Conservation (phyloP, 1,284 basidiomycete genomes). For the Heterobasidion occidentale region DNA sequence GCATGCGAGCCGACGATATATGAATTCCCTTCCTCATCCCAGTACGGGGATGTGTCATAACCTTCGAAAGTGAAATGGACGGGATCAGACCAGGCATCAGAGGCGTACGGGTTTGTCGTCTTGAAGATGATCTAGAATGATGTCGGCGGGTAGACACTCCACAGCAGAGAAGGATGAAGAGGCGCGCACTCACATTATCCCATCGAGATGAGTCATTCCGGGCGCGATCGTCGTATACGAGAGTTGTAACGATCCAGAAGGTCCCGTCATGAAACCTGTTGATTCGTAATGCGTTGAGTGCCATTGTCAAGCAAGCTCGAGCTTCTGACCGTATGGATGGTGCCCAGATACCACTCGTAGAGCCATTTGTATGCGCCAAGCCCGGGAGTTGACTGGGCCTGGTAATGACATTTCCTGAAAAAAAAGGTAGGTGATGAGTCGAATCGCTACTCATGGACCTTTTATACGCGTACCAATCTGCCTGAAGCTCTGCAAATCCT, state of each 20-base stretch:
- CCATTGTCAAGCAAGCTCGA: neutral
- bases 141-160: neutral
- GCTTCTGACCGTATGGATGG: slow-evolving; percentile 7
- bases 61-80: slow-evolving; percentile 26
- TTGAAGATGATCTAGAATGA: slow-evolving; percentile 24
- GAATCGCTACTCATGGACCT: neutral
- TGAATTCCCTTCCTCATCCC: slow-evolving; percentile 25
- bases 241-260: slow-evolving; percentile 26
- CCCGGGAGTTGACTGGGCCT: slow-evolving; percentile 15
- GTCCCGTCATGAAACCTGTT: slow-evolving; percentile 9
- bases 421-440: neutral
- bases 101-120: slow-evolving; percentile 19
- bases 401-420: slow-evolving; percentile 14
- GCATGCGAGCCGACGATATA: slow-evolving; percentile 26
- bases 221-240: slow-evolving; percentile 21
- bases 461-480: slow-evolving; percentile 14
- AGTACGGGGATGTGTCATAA: slow-evolving; percentile 29
- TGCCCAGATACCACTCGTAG: slow-evolving; percentile 19
- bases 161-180: neutral
- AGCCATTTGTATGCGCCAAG: slow-evolving; percentile 12
- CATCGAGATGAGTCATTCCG: slow-evolving; percentile 20
- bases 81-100: slow-evolving; percentile 25
- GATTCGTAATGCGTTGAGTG: neutral
- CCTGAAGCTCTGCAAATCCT: slow-evolving; percentile 16
- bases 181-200: slow-evolving; percentile 21